phyloP scores from a whole-genome alignment of 176 grass and related monocot genomes.

The Phoenix dactylifera region DNA sequence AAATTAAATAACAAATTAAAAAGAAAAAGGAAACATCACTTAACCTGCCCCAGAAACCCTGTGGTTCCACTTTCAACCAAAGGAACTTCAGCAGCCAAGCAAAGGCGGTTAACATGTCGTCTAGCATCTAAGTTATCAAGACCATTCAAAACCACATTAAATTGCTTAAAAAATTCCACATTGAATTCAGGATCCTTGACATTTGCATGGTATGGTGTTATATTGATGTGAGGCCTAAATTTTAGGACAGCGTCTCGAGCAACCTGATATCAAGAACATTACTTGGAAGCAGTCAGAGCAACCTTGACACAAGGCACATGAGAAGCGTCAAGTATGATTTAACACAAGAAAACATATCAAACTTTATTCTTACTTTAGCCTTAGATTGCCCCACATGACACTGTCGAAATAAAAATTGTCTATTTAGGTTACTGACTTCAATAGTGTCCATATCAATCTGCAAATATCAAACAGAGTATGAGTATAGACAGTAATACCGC shows the following conservation, averaged over 20 bases:
- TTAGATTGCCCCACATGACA: constrained; percentile 95
- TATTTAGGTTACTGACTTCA: constrained; percentile 96
- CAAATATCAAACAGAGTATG: constrained; percentile 9
- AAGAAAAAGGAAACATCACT: not conserved
- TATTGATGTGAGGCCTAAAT: constrained; percentile 81
- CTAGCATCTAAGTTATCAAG: constrained; percentile 99
- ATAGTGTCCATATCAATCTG: constrained; percentile 99
- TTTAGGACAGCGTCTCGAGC: constrained; percentile 77
- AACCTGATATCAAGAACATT: constrained; percentile 40
- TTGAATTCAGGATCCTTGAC: constrained; percentile 85
- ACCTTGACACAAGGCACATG: not conserved
- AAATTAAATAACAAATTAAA: not conserved
- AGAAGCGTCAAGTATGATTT: not conserved
- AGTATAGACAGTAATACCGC: not conserved
- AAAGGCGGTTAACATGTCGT: constrained; percentile 93
- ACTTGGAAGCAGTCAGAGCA: constrained; percentile 10
- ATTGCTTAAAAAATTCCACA: constrained; percentile 91
- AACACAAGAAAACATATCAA: constrained; percentile 3
- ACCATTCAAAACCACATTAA: constrained; percentile 94
- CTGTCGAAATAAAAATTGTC: constrained; percentile 97
- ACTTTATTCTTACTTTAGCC: constrained; percentile 57
- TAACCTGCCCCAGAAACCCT: constrained; percentile 96
- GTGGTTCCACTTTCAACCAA: constrained; percentile 98
- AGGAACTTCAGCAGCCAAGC: constrained; percentile 94
- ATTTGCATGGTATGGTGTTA: constrained; percentile 79